Conservation (phyloP, 2,329 filamentous ascomycete species). For the Penicillium psychrosexuale region DNA sequence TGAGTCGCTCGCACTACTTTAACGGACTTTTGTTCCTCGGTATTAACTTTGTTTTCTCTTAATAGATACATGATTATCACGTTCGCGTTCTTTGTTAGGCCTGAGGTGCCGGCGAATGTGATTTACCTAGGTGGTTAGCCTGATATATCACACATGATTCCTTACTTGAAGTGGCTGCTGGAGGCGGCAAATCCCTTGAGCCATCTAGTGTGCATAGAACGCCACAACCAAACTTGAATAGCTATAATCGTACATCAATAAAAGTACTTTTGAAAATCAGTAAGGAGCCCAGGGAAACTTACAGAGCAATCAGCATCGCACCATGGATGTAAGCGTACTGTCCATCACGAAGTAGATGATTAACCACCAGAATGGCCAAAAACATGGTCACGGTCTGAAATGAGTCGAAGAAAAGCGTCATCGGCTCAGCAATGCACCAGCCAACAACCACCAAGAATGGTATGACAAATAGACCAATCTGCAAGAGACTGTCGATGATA, state of each 20-base stretch:
- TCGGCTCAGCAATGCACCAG: constrained; percentile 65
- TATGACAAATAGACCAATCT: constrained; percentile 71
- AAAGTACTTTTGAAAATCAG: accelerated
- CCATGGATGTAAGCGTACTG: constrained; percentile 75
- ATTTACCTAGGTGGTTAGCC: constrained; percentile 1
- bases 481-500: constrained; percentile 70
- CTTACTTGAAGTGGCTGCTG: not conserved
- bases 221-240: constrained; percentile 12
- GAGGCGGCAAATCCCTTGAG: not conserved
- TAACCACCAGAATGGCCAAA: constrained; percentile 66
- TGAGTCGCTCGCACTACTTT: constrained; percentile 6
- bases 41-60: not conserved
- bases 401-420: constrained; percentile 71
- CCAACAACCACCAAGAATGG: constrained; percentile 69
- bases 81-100: constrained; percentile 17
- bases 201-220: constrained; percentile 10
- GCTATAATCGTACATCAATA: constrained; percentile 3
- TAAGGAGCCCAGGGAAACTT: constrained; percentile 12
- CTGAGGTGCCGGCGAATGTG: constrained; percentile 1
- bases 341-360: constrained; percentile 66
- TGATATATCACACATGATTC: not conserved
- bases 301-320: constrained; percentile 58
- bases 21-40: not conserved
- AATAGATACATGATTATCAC: constrained; percentile 17
- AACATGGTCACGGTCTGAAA: constrained; percentile 70